Conservation (phyloP, 192 early-diverging fungal species). For the Coemansia sp. region DNA sequence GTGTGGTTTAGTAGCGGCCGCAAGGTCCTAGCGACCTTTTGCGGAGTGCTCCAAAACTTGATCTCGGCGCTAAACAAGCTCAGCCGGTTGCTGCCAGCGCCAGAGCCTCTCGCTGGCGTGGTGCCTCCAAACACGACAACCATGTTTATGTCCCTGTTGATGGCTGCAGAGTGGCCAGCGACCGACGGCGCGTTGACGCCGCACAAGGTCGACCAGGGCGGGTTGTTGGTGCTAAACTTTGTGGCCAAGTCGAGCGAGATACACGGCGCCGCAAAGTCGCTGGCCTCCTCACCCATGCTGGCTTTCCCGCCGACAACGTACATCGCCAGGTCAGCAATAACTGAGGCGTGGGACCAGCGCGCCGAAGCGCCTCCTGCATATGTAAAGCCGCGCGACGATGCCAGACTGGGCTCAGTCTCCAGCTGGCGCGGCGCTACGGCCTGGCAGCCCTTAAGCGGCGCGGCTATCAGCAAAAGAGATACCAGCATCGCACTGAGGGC, state of each 20-base stretch:
- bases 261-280: constrained; percentile 33
- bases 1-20: constrained; percentile 34
- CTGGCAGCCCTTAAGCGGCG: constrained; percentile 8
- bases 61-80: constrained; percentile 48
- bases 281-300: constrained; percentile 12
- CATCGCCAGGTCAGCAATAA: constrained; percentile 44
- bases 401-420: not conserved
- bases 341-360: constrained; percentile 44
- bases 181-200: constrained; percentile 24
- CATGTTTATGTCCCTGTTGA: constrained; percentile 46
- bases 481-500: constrained; percentile 12
- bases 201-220: constrained; percentile 20
- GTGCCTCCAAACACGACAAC: constrained; percentile 38
- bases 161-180: constrained; percentile 32
- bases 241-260: constrained; percentile 29
- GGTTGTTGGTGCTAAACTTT: constrained; percentile 22
- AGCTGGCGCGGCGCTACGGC: not conserved
- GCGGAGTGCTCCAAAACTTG: constrained; percentile 38
- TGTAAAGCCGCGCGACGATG: not conserved
- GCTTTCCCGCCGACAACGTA: constrained; percentile 47
- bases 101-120: constrained; percentile 15
- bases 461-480: constrained; percentile 1
- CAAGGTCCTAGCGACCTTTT: constrained; percentile 7
- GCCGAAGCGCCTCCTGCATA: constrained; percentile 17
- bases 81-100: constrained; percentile 3